Conservation (phyloP, 1,284 basidiomycete species). For the Vanrija sp. region DNA sequence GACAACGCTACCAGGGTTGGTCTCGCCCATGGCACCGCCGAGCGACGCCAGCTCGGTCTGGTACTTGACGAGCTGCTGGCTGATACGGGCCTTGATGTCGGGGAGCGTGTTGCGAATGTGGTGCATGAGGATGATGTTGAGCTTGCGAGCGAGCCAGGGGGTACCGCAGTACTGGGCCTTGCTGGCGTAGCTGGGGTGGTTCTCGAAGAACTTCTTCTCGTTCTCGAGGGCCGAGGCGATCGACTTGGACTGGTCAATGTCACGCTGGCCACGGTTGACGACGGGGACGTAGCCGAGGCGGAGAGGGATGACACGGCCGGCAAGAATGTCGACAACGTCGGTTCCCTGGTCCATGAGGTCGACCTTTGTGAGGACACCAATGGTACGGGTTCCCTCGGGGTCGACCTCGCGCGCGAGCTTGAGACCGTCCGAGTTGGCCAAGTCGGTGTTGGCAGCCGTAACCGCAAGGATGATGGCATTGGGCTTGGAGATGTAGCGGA, state of each 20-base stretch:
- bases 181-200: conserved; percentile 82
- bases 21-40: conserved; percentile 80
- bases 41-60: conserved; percentile 77
- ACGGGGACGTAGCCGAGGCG: conserved; percentile 96
- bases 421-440: conserved; percentile 97
- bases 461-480: conserved; percentile 81
- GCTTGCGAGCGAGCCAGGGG: conserved; percentile 92
- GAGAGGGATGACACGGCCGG: conserved; percentile 88
- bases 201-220: conserved; percentile 91
- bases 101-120: conserved; percentile 94
- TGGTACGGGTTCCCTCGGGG: conserved; percentile 89
- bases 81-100: conserved; percentile 92
- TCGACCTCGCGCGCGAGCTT: conserved; percentile 96
- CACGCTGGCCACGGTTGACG: conserved; percentile 92
- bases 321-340: conserved; percentile 96
- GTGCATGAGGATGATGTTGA: conserved; percentile 98
- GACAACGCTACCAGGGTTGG: conserved; percentile 79
- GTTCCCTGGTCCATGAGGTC: conserved; percentile 97
- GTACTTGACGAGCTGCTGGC: conserved; percentile 80
- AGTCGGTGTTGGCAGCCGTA: conserved; percentile 90
- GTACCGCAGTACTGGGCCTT: conserved; percentile 97
- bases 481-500: conserved; percentile 93
- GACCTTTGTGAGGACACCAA: conserved; percentile 96
- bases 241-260: conserved; percentile 83
- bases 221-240: conserved; percentile 81